A percentile compares a stretch with the other conserved stretches of the same genome.
phyloP scores from a whole-genome alignment of 2,329 filamentous ascomycete genomes.

The Colletotrichum tamarilloi region DNA sequence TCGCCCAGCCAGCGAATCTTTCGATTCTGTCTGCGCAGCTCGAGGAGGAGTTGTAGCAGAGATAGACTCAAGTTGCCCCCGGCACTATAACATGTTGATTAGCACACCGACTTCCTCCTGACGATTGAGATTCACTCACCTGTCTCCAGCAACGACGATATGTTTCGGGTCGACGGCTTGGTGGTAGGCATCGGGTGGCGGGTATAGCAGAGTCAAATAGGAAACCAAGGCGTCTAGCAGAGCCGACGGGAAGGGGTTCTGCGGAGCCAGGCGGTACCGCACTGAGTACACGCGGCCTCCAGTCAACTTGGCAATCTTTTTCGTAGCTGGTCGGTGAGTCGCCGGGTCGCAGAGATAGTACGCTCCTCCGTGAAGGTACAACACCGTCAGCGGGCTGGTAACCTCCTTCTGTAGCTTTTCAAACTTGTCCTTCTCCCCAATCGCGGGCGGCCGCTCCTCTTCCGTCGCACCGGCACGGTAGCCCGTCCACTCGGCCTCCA shows the following conservation, averaged over 20 bases:
- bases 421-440: slow-evolving; percentile 75
- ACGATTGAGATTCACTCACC: slow-evolving; percentile 48
- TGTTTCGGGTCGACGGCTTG: slow-evolving; percentile 71
- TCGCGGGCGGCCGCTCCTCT: slow-evolving; percentile 61
- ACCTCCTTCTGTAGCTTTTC: slow-evolving; percentile 74
- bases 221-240: slow-evolving; percentile 78
- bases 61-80: slow-evolving; percentile 78
- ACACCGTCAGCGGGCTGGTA: slow-evolving; percentile 69
- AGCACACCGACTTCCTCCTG: neutral
- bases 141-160: slow-evolving; percentile 79
- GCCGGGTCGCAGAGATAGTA: slow-evolving; percentile 79
- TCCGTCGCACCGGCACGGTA: slow-evolving; percentile 67
- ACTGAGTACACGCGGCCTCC: slow-evolving; percentile 78
- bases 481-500: slow-evolving; percentile 83
- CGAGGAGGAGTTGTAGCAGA: slow-evolving; percentile 75
- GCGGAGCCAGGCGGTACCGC: slow-evolving; percentile 79
- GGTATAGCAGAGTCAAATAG: slow-evolving; percentile 79
- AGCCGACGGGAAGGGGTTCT: slow-evolving; percentile 79
- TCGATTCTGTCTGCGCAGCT: slow-evolving; percentile 61
- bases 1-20: slow-evolving; percentile 71
- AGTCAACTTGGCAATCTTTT: slow-evolving; percentile 73
- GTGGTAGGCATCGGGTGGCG: slow-evolving; percentile 75
- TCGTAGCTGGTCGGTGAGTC: slow-evolving; percentile 69
- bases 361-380: slow-evolving; percentile 83
- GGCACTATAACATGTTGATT: slow-evolving; percentile 58